Conservation (phyloP, 768 basidiomycete species). For the Pilatotrama ljubarskyi region DNA sequence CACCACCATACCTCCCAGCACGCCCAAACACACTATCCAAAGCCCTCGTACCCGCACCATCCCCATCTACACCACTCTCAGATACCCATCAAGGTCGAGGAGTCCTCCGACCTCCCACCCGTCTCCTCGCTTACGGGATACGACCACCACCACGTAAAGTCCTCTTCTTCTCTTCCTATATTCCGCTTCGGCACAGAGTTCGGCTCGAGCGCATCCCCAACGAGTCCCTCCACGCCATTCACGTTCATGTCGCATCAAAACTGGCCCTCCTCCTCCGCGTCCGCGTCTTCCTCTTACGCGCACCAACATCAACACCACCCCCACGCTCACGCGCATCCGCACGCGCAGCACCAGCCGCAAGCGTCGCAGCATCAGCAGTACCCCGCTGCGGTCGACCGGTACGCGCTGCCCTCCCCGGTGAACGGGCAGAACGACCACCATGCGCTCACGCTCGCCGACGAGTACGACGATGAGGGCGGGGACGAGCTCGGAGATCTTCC, state of each 20-base stretch:
- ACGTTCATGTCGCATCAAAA: conserved; percentile 29
- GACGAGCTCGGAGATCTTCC: conserved; percentile 57
- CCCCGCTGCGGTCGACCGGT: conserved; percentile 15
- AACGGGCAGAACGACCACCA: conserved; percentile 18
- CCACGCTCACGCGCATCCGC: neutral
- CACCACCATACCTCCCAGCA: conserved; percentile 7
- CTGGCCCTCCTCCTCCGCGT: conserved; percentile 21
- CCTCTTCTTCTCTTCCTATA: conserved; percentile 14
- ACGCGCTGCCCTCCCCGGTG: conserved; percentile 44
- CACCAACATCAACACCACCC: conserved; percentile 18
- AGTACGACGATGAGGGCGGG: conserved; percentile 58
- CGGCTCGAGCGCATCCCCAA: conserved; percentile 21
- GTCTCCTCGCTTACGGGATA: conserved; percentile 13
- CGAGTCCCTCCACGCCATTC: conserved; percentile 25
- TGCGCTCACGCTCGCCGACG: conserved; percentile 25
- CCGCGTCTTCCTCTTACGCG: conserved; percentile 21
- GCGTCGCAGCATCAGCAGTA: conserved; percentile 6
- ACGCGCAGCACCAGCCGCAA: neutral
- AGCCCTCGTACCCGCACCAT: conserved; percentile 12
- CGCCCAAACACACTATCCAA: conserved; percentile 6
- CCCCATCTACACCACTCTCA: conserved; percentile 15
- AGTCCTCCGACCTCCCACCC: conserved; percentile 25
- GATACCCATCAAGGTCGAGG: conserved; percentile 26
- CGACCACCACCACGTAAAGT: conserved; percentile 19
- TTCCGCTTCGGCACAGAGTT: conserved; percentile 25